These are phyloP conservation scores for Phialophora expanda DNA, from an alignment of 2,329 filamentous ascomycete genomes.

Conservation along the genomic window DNA sequence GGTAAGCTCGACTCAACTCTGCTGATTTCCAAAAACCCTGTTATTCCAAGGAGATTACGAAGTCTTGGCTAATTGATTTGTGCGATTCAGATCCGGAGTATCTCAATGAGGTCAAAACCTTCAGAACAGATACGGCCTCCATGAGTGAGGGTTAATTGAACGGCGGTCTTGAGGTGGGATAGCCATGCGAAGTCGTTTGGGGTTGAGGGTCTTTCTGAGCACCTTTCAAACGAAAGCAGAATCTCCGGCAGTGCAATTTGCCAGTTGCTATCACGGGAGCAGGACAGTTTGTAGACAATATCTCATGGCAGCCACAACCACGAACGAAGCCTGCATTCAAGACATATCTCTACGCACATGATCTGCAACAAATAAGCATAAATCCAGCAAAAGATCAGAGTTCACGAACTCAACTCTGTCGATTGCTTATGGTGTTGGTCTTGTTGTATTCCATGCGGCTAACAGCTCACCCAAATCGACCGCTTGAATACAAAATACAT, in stretches of 20 bases:
- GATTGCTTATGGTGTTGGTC: neutral
- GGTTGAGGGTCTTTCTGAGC: neutral
- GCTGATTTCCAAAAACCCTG: neutral
- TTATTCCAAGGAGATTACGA: neutral
- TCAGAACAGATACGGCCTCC: conserved; percentile 33
- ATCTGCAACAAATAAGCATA: neutral
- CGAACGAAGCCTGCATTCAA: neutral
- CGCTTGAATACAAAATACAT: neutral
- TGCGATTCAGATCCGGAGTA: conserved; percentile 31
- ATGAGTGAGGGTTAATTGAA: conserved; percentile 31
- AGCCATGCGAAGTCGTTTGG: neutral
- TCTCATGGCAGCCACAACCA: neutral
- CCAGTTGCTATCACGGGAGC: neutral
- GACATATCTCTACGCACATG: neutral
- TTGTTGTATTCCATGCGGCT: neutral
- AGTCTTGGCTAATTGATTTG: neutral
- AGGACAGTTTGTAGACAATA: neutral
- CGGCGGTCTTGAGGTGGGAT: neutral
- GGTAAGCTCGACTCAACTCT: conserved; percentile 49
- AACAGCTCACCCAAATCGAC: neutral
- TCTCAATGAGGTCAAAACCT: conserved; percentile 33
- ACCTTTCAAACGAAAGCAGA: neutral
- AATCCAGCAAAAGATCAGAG: neutral
- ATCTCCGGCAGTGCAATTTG: neutral
- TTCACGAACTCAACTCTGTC: neutral